Conservation (phyloP, 768 basidiomycete species). For the Xerocomus spinulosus region DNA sequence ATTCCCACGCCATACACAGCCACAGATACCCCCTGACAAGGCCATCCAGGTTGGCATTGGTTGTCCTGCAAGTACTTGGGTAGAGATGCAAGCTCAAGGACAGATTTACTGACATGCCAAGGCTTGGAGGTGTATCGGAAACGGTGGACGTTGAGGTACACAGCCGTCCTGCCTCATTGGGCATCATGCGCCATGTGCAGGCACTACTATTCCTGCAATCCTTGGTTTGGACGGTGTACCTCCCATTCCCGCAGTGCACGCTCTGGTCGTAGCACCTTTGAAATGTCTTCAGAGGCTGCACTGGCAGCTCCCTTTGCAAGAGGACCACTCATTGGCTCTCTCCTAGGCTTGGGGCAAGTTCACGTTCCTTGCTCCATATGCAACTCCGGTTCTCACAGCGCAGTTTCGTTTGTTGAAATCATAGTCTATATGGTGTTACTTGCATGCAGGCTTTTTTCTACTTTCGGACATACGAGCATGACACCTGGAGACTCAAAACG, state of each 20-base stretch:
- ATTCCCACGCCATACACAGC: slow-evolving; percentile 6
- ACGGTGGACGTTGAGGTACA: neutral
- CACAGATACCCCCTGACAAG: neutral
- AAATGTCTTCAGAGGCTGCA: slow-evolving; percentile 7
- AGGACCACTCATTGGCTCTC: slow-evolving; percentile 27
- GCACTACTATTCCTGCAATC: neutral
- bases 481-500: slow-evolving; percentile 16
- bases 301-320: slow-evolving; percentile 13
- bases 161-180: neutral
- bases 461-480: slow-evolving; percentile 21
- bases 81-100: too few relatives aligned
- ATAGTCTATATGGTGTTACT: slow-evolving; percentile 27
- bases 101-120: too few relatives aligned
- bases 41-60: too few relatives aligned
- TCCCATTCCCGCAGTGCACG: neutral
- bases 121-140: too few relatives aligned
- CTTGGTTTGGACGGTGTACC: neutral
- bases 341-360: slow-evolving; percentile 21
- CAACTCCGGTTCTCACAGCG: slow-evolving; percentile 2
- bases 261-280: neutral
- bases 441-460: slow-evolving; percentile 28
- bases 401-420: neutral
- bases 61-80: too few relatives aligned
- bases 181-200: neutral
- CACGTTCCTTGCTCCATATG: too few relatives aligned